Percentiles rank a stretch among this genome's conserved stretches.
Conservation (phyloP, 2,329 filamentous ascomycete species). For the Rutstroemia sp. region DNA sequence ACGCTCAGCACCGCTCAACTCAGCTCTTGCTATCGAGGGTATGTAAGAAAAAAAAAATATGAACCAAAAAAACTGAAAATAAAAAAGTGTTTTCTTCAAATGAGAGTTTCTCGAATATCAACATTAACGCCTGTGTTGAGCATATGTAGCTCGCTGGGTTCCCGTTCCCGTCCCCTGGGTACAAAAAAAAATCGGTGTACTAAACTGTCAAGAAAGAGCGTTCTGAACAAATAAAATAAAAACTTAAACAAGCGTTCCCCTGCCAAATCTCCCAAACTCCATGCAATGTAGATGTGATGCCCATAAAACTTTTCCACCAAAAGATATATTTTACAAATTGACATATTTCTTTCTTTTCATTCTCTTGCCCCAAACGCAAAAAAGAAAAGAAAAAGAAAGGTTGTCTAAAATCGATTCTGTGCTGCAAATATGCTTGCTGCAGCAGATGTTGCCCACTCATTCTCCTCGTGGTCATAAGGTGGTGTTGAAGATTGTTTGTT, state of each 20-base stretch:
- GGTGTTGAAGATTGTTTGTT: slow-evolving; percentile 85
- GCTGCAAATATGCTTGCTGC: slow-evolving; percentile 75
- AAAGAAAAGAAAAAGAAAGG: neutral
- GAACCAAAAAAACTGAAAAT: slow-evolving; percentile 20
- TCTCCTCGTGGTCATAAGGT: slow-evolving; percentile 89
- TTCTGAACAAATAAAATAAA: slow-evolving; percentile 11
- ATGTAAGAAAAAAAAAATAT: slow-evolving; percentile 7
- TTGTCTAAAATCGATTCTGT: slow-evolving; percentile 49
- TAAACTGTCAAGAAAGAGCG: slow-evolving; percentile 20
- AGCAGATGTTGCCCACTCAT: slow-evolving; percentile 81
- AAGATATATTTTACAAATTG: slow-evolving; percentile 24
- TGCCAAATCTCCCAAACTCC: slow-evolving; percentile 26
- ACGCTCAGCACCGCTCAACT: too few relatives aligned
- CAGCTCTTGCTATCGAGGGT: too few relatives aligned
- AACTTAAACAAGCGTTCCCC: slow-evolving; percentile 4
- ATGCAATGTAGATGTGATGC: slow-evolving; percentile 27
- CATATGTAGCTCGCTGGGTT: neutral
- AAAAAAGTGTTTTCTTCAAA: slow-evolving; percentile 12
- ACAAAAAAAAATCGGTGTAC: slow-evolving; percentile 7
- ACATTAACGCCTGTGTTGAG: slow-evolving; percentile 15
- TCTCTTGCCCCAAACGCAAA: too few relatives aligned
- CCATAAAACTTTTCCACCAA: slow-evolving; percentile 28
- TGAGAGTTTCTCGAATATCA: slow-evolving; percentile 12
- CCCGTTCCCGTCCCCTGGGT: neutral
- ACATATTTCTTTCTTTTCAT: slow-evolving; percentile 7